Evolutionary conservation across 805 yeast species (phyloP).

Genomic region (Teunomyces aglyptinius): DNA sequence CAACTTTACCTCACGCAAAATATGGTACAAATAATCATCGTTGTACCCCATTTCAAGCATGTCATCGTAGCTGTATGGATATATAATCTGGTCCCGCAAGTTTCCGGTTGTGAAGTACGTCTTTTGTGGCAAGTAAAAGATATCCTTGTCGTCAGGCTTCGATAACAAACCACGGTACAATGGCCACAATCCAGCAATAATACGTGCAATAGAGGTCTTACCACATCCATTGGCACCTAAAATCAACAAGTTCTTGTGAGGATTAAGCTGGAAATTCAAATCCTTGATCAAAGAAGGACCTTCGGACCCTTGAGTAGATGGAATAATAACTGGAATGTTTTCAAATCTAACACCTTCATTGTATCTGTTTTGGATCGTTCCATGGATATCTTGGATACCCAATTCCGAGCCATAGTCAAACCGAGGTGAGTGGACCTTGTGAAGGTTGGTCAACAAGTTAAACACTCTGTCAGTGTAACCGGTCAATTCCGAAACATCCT

Average conservation of each 20-base stretch:
- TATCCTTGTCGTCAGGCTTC: conserved; percentile 66
- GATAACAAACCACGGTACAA: conserved; percentile 78
- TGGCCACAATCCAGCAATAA: conserved; percentile 91
- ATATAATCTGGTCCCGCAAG: conserved; percentile 85
- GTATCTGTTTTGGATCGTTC: conserved; percentile 76
- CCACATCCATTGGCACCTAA: conserved; percentile 90
- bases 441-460: conserved; percentile 69
- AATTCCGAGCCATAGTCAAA: conserved; percentile 49
- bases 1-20: conserved; percentile 72
- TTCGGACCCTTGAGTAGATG: conserved; percentile 58
- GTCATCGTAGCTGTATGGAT: conserved; percentile 76
- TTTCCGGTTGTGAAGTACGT: conserved; percentile 83
- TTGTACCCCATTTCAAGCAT: conserved; percentile 70
- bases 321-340: conserved; percentile 77
- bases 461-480: conserved; percentile 89
- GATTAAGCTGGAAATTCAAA: conserved; percentile 57
- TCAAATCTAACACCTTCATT: conserved; percentile 75
- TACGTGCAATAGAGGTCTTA: conserved; percentile 79
- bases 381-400: conserved; percentile 56
- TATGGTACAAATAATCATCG: conserved; percentile 66
- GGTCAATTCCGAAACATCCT: conserved; percentile 85
- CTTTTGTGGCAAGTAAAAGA: conserved; percentile 80
- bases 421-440: conserved; percentile 70
- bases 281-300: conserved; percentile 60
- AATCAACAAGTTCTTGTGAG: conserved; percentile 70